These are phyloP conservation scores for Hypsizygus marmoreus DNA, from an alignment of 768 basidiomycete genomes.

Conservation along the genomic window DNA sequence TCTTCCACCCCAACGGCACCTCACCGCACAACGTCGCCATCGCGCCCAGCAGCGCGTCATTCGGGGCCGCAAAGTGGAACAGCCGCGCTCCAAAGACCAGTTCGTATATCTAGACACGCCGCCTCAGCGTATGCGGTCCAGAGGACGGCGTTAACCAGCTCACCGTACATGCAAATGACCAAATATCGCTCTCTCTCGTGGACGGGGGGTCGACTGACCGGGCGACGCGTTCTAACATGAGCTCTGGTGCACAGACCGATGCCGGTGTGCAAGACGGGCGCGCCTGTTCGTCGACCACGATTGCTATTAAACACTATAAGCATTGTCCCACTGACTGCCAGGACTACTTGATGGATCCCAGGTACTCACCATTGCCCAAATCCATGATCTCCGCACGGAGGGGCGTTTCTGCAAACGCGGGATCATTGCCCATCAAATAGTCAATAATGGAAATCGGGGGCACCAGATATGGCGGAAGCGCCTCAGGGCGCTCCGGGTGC, in stretches of 20 bases:
- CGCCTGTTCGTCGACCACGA: constrained; percentile 4
- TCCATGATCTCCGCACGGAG: constrained; percentile 11
- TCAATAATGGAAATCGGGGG: constrained; percentile 9
- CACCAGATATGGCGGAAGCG: constrained; percentile 10
- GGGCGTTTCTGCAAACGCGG: not conserved
- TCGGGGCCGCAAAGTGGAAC: constrained; percentile 6
- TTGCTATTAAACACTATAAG: not conserved
- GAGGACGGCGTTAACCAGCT: not conserved
- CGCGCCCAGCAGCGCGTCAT: constrained; percentile 1
- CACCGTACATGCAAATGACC: constrained; percentile 14
- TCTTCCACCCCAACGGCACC: constrained; percentile 8
- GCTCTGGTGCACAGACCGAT: constrained; percentile 14
- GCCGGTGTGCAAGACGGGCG: constrained; percentile 8
- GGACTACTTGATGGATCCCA: no score
- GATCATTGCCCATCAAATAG: constrained; percentile 5
- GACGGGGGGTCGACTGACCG: constrained; percentile 1
- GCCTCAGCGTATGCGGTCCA: not conserved
- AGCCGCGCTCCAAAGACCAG: constrained; percentile 8
- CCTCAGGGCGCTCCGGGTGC: not conserved
- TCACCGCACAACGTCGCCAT: constrained; percentile 10
- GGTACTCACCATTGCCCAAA: constrained; percentile 12
- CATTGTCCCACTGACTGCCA: no score
- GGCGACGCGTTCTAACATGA: constrained; percentile 11
- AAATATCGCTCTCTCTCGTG: constrained; percentile 14
- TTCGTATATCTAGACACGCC: constrained; percentile 12